Evolutionary conservation across 2,329 filamentous ascomycete genomes (phyloP).

Genomic region (Rhynchosporium graminicola): DNA sequence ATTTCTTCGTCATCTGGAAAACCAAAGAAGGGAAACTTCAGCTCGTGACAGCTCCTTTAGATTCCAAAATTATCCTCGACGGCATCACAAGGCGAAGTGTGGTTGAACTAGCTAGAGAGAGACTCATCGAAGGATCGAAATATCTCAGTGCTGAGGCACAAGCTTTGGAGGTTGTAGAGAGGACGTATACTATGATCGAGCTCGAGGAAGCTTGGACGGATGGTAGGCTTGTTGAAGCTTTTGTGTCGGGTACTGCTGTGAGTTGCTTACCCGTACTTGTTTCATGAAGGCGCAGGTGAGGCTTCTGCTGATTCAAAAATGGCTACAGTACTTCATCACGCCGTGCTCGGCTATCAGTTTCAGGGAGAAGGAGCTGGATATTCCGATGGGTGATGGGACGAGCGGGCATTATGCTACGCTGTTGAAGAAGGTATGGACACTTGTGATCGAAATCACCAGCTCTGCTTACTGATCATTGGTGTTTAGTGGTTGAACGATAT

Average conservation of each 20-base stretch:
- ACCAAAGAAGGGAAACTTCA: slow-evolving; percentile 63
- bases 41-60: slow-evolving; percentile 81
- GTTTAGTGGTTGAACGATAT: slow-evolving; percentile 63
- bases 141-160: slow-evolving; percentile 38
- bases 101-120: slow-evolving; percentile 68
- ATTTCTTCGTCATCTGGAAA: slow-evolving; percentile 86
- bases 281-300: not conserved
- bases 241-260: slow-evolving; percentile 83
- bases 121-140: slow-evolving; percentile 49
- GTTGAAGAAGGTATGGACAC: slow-evolving; percentile 53
- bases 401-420: slow-evolving; percentile 55
- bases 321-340: slow-evolving; percentile 65
- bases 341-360: slow-evolving; percentile 69
- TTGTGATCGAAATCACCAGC: not conserved
- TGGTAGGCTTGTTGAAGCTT: slow-evolving; percentile 78
- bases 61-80: slow-evolving; percentile 80
- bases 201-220: slow-evolving; percentile 70
- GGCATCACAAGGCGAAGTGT: slow-evolving; percentile 82
- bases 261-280: slow-evolving; percentile 42
- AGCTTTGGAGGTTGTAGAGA: slow-evolving; percentile 72
- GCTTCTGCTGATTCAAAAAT: not conserved
- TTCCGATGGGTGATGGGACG: slow-evolving; percentile 58
- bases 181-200: slow-evolving; percentile 79
- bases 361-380: slow-evolving; percentile 60
- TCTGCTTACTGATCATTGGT: not conserved